Base-by-base conservation (phyloP, 345 rosid species). In the Eucalyptus curtisii region DNA sequence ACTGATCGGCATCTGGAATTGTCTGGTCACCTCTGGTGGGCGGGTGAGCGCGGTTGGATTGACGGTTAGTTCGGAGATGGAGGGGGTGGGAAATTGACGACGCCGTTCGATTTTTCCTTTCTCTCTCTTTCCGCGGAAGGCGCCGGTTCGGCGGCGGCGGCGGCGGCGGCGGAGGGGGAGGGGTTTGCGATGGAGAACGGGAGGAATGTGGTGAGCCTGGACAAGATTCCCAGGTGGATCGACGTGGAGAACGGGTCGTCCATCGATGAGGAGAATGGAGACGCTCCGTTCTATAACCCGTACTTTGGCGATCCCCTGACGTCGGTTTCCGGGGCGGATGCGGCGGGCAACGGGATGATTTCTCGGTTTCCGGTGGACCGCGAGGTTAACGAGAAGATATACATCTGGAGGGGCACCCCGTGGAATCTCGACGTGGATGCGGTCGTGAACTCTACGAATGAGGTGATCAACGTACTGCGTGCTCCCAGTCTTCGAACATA, bases 341-440 rank as follows among this genome's bases (percentile, higher is more conserved):
- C 92, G 86, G 91, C 93, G 64, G 91, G 93, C 57, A 90, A 89
- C 93, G 96, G 97, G 89, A 90, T 93, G 93, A 90, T 90, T 7
- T 96, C 99, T 10, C 96, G 96, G 92, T 98, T 98, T 91, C 98
- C 99, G 16, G 95, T 97, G 84, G 96, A 98, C 92, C 96, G 93
- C 86, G 97, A 97, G 86, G 95, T 96, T 86, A 98, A 96, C 93
- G 94, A 95, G 3, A 96, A 92, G 92, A 96, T 98, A 80, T 96
- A 96, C 88, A 89, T 98, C 27, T 98, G 99, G 99, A 94, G 98
- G 92, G 99, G 99, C 81, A 93, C 93, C 90, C 99, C 99, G 0
- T 98, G 99, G 99, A 98, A 95, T 94, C 96, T 98, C 55, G 99
- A 96, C 91, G 99, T 98, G 47, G 99, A 98, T 94, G 98, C 99